These are phyloP conservation scores for Dendryphion nanum DNA, from an alignment of 2,329 filamentous ascomycete genomes.

Conservation along the genomic window DNA sequence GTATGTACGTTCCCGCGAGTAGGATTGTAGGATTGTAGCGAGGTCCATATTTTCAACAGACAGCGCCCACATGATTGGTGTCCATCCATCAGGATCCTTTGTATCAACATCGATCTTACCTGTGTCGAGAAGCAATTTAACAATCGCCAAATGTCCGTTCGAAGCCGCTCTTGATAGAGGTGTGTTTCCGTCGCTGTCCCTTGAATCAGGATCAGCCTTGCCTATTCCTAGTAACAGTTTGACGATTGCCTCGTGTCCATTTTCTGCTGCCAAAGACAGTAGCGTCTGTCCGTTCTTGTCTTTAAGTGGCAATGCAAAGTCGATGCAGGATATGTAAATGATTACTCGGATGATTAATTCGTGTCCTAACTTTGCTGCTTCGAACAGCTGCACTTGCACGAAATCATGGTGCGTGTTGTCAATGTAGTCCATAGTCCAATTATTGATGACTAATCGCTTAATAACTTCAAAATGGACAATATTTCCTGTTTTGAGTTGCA, in stretches of 20 bases:
- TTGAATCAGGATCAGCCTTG: slow-evolving; percentile 1
- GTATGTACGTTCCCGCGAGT: too few species aligned
- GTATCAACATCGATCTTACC: too few species aligned
- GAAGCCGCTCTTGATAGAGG: not conserved
- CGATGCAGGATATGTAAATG: not conserved
- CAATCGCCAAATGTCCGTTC: not conserved
- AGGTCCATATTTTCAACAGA: too few species aligned
- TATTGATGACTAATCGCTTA: not conserved
- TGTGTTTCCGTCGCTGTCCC: not conserved
- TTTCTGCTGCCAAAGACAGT: not conserved
- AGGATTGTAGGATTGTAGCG: too few species aligned
- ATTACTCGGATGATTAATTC: not conserved
- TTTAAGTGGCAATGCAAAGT: not conserved
- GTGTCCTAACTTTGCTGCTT: not conserved
- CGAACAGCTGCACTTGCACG: not conserved
- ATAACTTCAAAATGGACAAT: not conserved
- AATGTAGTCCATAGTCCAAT: not conserved
- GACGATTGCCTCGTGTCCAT: not conserved
- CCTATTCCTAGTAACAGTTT: slow-evolving; percentile 1
- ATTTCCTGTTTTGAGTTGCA: not conserved
- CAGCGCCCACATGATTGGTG: too few species aligned
- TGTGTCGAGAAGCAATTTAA: not conserved
- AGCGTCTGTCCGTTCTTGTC: not conserved
- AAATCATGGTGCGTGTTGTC: not conserved
- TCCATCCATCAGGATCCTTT: too few species aligned